Conservation (phyloP, 164 flowering plant genomes). For the Berberis vulgaris region DNA sequence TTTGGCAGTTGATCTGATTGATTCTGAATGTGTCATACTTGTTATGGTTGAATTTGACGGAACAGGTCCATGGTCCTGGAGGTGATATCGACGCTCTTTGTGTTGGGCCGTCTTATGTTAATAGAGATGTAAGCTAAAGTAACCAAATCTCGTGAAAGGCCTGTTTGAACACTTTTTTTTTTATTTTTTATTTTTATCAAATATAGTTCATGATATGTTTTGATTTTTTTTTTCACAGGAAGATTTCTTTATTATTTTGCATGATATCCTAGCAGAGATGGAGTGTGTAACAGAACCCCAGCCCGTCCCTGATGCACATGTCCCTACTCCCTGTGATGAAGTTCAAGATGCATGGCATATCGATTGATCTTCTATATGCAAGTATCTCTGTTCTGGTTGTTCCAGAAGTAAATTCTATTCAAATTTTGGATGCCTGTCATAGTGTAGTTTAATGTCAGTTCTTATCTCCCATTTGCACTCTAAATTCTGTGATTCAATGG, state of each 20-base stretch:
- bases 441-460: neutral
- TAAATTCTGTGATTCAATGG: neutral
- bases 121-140: neutral
- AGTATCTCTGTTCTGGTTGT: conserved; percentile 73
- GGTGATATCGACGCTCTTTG: too few relatives aligned
- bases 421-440: neutral
- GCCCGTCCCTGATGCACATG: conserved; percentile 97
- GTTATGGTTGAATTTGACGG: too few relatives aligned
- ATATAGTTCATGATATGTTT: neutral
- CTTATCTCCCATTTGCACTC: neutral
- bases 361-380: conserved; percentile 93
- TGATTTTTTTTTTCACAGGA: conserved; percentile 29
- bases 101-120: too few relatives aligned
- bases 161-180: too few relatives aligned
- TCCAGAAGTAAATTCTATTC: conserved; percentile 57
- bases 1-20: neutral
- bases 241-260: conserved; percentile 72
- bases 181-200: too few relatives aligned
- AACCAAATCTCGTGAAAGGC: too few relatives aligned
- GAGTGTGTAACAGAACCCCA: conserved; percentile 86
- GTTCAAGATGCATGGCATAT: conserved; percentile 78
- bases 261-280: conserved; percentile 55
- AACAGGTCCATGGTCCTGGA: too few relatives aligned
- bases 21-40: too few relatives aligned
- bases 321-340: conserved; percentile 98